Conservation (phyloP, 1,284 basidiomycete species). For the Vanrija sp. region DNA sequence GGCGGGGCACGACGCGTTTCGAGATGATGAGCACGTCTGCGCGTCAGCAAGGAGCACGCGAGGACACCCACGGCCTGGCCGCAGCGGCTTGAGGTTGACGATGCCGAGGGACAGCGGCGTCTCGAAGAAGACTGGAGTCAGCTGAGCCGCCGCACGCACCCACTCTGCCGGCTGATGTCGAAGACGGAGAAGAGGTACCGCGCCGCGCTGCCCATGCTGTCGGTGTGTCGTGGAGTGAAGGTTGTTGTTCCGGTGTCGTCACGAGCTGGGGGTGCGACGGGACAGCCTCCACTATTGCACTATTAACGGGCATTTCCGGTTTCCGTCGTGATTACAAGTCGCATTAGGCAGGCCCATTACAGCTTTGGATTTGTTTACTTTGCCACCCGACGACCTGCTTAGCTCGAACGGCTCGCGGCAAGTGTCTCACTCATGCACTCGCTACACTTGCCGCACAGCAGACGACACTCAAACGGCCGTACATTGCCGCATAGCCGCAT, state of each 20-base stretch:
- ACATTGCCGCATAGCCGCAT: no score
- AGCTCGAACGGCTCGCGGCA: no score
- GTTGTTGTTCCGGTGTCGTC: not conserved
- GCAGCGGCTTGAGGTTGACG: slow-evolving; percentile 87
- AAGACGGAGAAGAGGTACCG: slow-evolving; percentile 67
- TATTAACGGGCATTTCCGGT: no score
- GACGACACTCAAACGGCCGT: no score
- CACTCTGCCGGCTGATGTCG: slow-evolving; percentile 69
- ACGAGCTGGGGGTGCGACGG: not conserved
- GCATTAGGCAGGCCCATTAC: no score
- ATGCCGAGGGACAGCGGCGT: slow-evolving; percentile 69
- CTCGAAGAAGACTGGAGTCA: slow-evolving; percentile 62
- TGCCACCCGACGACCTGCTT: no score
- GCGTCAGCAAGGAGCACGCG: not conserved
- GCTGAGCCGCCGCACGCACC: slow-evolving; percentile 21
- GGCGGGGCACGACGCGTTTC: slow-evolving; percentile 66
- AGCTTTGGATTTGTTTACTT: no score
- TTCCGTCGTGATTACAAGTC: no score
- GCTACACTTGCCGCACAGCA: no score
- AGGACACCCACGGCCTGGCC: slow-evolving; percentile 74
- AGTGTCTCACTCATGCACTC: no score
- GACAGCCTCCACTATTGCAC: no score
- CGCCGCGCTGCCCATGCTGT: not conserved
- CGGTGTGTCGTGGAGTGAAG: not conserved
- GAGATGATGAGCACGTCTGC: slow-evolving; percentile 86